Base-by-base conservation (phyloP, 2,329 filamentous ascomycete genomes). In the Cytospora leucostoma region DNA sequence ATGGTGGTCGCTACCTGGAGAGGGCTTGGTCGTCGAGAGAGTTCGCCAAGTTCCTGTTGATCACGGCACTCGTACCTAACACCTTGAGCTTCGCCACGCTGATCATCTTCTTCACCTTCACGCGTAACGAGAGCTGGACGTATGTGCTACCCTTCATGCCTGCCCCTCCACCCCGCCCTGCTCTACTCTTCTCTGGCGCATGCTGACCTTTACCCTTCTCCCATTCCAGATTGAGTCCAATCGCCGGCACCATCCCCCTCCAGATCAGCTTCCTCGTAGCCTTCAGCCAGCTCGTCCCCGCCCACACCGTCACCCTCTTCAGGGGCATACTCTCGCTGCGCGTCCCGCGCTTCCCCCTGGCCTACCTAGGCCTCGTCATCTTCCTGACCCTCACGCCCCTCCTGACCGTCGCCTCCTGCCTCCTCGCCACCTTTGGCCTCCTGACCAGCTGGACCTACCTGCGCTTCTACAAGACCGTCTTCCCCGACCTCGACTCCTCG, bases 261-360 rank as follows among this genome's bases (percentile, higher is more conserved):
- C 94, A 97, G 76, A 93, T 95, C 54, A 89, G 91, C 66, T 98
- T 98, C 79, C 90, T 99, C 66, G 92, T 98, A 71, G 92, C 94
- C 61, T 97, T 98, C 78, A 98, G 96, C 78, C 95, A 99, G 77
- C 91, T 99, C 56, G 90, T 98, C 40, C 95, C 95, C 27, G 93
- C 97, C 66, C 95, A 99, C 76, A 99, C 95, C 12, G 94, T 98
- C 59, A 95, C 94, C 5, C 86, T 99, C 64, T 94, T 97, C 79
- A 90, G 90, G 68, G 93, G 93, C 67, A 80, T 97, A 66, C 75
- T 98, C 64, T 96, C 95, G 65, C 87, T 98, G 75, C 91, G 94
- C 69, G 93, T 99, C 61, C 87, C 87, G 19, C 80, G 84, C 55
- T 87, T 88, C 70, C 86, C 86, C 12, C 79, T 96, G 79, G 67